A percentile compares a stretch with the other conserved stretches of the same genome.
Conservation (phyloP, 2,329 filamentous ascomycete species). For the Fusarium stilboides region DNA sequence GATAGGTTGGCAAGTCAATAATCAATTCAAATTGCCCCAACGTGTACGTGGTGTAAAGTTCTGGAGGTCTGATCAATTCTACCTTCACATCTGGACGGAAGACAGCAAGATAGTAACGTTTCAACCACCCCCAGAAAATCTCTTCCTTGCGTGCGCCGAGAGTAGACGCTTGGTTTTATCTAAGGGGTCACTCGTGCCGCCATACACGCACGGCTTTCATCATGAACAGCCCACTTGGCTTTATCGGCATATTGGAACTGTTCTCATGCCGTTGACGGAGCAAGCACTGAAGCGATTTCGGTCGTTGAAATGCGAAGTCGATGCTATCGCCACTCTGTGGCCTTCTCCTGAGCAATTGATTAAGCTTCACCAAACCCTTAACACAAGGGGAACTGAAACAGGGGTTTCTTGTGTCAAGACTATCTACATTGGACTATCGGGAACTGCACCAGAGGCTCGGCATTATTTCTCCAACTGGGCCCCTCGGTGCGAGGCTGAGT, state of each 20-base stretch:
- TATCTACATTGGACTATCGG: neutral
- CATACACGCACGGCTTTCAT: too few species aligned
- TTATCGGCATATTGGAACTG: neutral
- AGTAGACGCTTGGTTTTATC: neutral
- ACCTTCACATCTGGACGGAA: neutral
- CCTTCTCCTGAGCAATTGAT: neutral
- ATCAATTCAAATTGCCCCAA: too few species aligned
- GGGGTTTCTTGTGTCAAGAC: neutral
- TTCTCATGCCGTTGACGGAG: neutral
- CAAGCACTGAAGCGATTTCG: neutral
- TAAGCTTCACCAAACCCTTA: neutral
- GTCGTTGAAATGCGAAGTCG: neutral
- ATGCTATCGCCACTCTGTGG: neutral
- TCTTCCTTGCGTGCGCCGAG: neutral
- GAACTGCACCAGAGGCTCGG: neutral
- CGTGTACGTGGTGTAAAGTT: too few species aligned
- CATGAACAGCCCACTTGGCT: neutral
- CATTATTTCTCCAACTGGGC: rapidly evolving
- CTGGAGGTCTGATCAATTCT: too few species aligned
- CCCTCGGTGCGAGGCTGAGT: neutral
- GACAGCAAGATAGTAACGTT: neutral
- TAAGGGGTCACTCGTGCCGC: neutral
- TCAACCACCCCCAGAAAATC: neutral
- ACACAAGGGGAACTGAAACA: neutral
- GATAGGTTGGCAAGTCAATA: neutral